Conservation (phyloP, 73 alveolate genomes). For the Paramecium primaurelia region DNA sequence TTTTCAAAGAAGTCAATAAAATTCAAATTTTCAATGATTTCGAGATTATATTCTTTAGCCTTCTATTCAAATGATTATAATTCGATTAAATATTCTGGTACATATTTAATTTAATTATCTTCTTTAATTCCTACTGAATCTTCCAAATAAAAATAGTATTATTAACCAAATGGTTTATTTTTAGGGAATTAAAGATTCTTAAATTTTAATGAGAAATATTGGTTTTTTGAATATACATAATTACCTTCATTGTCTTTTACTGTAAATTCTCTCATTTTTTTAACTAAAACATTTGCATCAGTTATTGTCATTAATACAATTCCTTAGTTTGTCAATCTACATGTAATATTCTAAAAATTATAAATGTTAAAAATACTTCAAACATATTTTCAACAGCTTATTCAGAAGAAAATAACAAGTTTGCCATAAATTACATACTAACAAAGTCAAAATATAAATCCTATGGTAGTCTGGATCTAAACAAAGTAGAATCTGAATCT, state of each 20-base stretch:
- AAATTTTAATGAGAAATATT: conserved; percentile 20
- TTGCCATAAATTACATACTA: conserved; percentile 48
- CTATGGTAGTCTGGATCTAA: neutral
- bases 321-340: neutral
- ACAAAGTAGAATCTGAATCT: neutral
- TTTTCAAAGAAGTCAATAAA: conserved; percentile 8
- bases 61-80: neutral
- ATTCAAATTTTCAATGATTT: neutral
- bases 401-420: neutral
- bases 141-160: neutral
- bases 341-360: neutral
- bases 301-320: conserved; percentile 28
- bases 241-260: neutral
- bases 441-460: conserved; percentile 31
- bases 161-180: neutral
- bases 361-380: neutral
- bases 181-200: neutral
- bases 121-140: conserved; percentile 13
- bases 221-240: neutral
- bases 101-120: neutral
- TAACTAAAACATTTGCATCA: neutral
- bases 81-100: conserved; percentile 1
- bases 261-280: conserved; percentile 1
- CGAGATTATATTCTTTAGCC: neutral
- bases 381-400: neutral